phyloP scores from a whole-genome alignment of 2,329 filamentous ascomycete species.

The Cercospora zeina region DNA sequence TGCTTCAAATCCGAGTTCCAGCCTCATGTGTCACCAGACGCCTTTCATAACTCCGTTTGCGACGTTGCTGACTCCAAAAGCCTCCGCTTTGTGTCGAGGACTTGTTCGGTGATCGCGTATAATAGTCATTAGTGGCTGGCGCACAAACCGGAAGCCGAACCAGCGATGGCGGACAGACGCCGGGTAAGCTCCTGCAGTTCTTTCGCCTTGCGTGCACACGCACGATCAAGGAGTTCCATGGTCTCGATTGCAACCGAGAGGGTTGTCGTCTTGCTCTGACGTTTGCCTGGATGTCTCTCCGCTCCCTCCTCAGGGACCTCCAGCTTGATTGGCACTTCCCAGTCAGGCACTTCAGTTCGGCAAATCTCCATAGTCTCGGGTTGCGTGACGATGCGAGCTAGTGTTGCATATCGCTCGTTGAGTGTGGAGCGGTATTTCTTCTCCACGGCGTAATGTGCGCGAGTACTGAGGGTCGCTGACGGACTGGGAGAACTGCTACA shows the following conservation, averaged over 20 bases:
- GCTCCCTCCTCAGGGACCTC: constrained; percentile 19
- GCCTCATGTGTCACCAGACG: background rate
- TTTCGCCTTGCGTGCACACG: constrained; percentile 22
- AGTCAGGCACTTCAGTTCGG: constrained; percentile 22
- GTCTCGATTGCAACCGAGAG: constrained; percentile 27
- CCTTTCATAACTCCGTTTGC: background rate
- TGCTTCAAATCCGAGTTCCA: background rate
- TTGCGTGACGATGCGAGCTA: constrained; percentile 24
- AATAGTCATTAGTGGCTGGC: background rate
- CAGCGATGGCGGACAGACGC: constrained; percentile 12
- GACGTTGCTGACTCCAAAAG: background rate
- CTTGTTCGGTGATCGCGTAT: no score
- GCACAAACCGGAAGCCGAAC: constrained; percentile 2
- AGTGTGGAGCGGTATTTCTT: constrained; percentile 30
- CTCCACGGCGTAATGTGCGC: constrained; percentile 46
- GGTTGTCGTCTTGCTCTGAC: constrained; percentile 29
- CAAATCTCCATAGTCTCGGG: constrained; percentile 26
- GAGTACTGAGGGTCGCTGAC: constrained; percentile 2
- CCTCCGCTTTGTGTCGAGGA: background rate
- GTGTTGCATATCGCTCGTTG: constrained; percentile 26
- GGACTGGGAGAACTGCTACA: constrained; percentile 10
- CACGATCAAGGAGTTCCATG: constrained; percentile 22
- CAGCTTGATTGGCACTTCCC: constrained; percentile 25
- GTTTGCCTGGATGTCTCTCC: constrained; percentile 23
- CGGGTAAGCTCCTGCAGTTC: constrained; percentile 19